These are phyloP conservation scores for Cynara cardunculus DNA, from an alignment of 129 eudicot genomes.

Conservation along the genomic window DNA sequence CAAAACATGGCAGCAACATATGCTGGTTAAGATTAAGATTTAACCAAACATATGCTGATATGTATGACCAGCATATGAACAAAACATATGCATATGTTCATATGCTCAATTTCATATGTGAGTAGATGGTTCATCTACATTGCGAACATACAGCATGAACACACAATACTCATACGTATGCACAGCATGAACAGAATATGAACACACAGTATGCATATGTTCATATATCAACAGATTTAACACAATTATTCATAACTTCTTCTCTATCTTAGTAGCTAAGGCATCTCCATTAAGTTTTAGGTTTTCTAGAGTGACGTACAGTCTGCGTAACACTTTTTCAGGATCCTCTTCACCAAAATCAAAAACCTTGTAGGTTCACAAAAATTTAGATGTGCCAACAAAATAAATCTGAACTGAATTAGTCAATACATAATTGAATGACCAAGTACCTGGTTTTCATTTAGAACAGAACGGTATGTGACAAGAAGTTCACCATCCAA, in stretches of 20 bases:
- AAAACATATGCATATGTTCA: too few relatives aligned
- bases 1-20: too few relatives aligned
- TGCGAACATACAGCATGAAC: too few relatives aligned
- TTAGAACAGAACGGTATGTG: conserved; percentile 71
- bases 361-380: conserved; percentile 44
- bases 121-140: too few relatives aligned
- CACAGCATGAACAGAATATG: too few relatives aligned
- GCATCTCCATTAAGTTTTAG: conserved; percentile 54
- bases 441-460: conserved; percentile 60
- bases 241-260: conserved; percentile 59
- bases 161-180: too few relatives aligned
- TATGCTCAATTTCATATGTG: too few relatives aligned
- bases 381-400: background rate
- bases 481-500: conserved; percentile 80
- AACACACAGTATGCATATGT: too few relatives aligned
- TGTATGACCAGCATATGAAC: too few relatives aligned
- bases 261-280: conserved; percentile 51
- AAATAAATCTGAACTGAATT: background rate
- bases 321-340: conserved; percentile 50
- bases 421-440: background rate
- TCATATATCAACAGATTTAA: too few relatives aligned
- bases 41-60: too few relatives aligned
- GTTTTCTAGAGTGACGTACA: conserved; percentile 50
- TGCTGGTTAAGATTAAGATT: too few relatives aligned
- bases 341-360: conserved; percentile 75